Base-by-base conservation (phyloP, 768 basidiomycete species). In the Butyriboletus loyo region DNA sequence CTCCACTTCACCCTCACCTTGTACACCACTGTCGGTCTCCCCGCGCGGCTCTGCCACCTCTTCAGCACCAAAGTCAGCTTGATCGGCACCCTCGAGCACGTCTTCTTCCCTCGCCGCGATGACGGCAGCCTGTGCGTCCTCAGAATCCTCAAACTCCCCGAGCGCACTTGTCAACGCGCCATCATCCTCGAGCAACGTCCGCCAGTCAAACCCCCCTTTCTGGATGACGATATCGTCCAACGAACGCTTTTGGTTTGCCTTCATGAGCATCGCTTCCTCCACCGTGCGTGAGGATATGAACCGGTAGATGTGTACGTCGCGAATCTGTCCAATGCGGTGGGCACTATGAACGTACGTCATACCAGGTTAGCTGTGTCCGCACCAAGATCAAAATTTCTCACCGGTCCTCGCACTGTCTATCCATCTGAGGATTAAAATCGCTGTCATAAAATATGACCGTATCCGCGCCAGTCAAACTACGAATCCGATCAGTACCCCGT, bases 381-480 rank as follows among this genome's bases (percentile, higher is more conserved):
- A 5, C 8, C 36, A 19, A 43, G 30, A 34, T 38, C 14, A 19
- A 36, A 24, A 38, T 4, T n/a, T 61, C 80, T 55, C 65, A 86
- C 86, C 88, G 79, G 70, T 98, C 96, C 71, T 95, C 92, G 61
- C 97, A 98, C 66, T 99, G 96, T 40, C 89, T 77, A 68, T 99
- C 96, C 90, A 96, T 97, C 67, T 97, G 95, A 1, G 95, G 95
- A 62, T 92, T 93, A 76, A 96, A 97, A 68, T 97, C 94, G 54
- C 91, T 92, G 65, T 98, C 96, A 64, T 96, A 98, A 69, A 99
- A 95, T 49, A 99, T 83, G 62, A 99, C 96, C 0, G 97, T 98
- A 64, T 96, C 93, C 19, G 93, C 93, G 17, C 89, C 89, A 7
- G 87, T 89, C 56, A 89, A 65, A 69, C 92, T 86, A 69, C 47